These are phyloP conservation scores for Berkeleyomyces basicola DNA, from an alignment of 2,329 filamentous ascomycete genomes.

Conservation along the genomic window DNA sequence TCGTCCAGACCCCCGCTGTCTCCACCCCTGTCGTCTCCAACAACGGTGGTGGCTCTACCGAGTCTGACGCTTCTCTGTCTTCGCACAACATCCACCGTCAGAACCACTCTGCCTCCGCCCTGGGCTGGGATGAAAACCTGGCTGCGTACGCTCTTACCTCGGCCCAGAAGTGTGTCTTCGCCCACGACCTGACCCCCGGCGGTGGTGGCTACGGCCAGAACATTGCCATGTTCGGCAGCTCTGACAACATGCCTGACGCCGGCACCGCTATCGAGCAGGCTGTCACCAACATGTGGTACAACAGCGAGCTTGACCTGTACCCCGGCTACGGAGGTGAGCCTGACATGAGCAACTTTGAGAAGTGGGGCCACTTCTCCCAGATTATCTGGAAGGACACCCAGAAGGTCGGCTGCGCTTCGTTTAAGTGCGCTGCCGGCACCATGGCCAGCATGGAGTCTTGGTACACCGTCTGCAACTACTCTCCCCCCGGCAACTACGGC, in stretches of 20 bases:
- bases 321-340: slow-evolving; percentile 44
- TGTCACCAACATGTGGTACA: slow-evolving; percentile 79
- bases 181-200: slow-evolving; percentile 51
- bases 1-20: background rate
- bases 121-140: slow-evolving; percentile 50
- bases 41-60: slow-evolving; percentile 19
- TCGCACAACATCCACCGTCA: slow-evolving; percentile 76
- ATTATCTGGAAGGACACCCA: slow-evolving; percentile 26
- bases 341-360: slow-evolving; percentile 42
- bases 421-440: slow-evolving; percentile 42
- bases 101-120: slow-evolving; percentile 54
- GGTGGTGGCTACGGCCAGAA: slow-evolving; percentile 74
- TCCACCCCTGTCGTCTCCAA: background rate
- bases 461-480: slow-evolving; percentile 85
- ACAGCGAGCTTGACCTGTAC: slow-evolving; percentile 50
- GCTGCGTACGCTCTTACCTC: slow-evolving; percentile 46
- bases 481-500: slow-evolving; percentile 46
- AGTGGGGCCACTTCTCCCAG: slow-evolving; percentile 41
- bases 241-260: slow-evolving; percentile 22
- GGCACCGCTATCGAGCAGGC: slow-evolving; percentile 42
- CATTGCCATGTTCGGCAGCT: slow-evolving; percentile 49
- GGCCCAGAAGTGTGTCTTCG: slow-evolving; percentile 52
- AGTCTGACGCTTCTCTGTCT: slow-evolving; percentile 30
- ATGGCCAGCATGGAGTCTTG: slow-evolving; percentile 35
- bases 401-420: slow-evolving; percentile 43